Evolutionary conservation across 768 basidiomycete species (phyloP), one percentile per base, ranked within the genome.

Genomic region (Boletales sp.): DNA sequence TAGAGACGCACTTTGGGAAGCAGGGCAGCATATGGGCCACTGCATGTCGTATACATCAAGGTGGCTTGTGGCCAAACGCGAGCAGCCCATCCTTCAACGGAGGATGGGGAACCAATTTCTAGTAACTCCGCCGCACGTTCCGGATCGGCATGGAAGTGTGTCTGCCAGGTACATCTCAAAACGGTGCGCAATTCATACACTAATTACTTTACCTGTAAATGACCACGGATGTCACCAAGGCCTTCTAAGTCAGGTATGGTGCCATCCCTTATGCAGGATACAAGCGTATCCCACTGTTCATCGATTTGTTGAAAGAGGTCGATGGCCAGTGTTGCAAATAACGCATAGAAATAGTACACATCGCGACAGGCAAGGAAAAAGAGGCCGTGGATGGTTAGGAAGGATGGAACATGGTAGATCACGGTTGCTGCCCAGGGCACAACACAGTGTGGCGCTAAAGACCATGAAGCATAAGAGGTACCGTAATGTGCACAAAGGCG

Each of bases 331-430:
- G 53, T 50, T 19, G 46, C 37, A 9, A 60, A 58, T 1, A 47
- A 21, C 13, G 43, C 14, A 1, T 2, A 3, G 18, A 64, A 48
- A 5, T 1, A 18, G 1, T 17, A 14, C 11, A 65, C 1, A 5
- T 51, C 37, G 14, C 36, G 31, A 21, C 29, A 30, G 5, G 39
- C 29, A 8, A 64, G 51, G 30, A 50, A 56, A 43, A 64, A 63
- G 4, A 63, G 52, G 5, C 55, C 58, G n/a, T 62, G 56, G 5
- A 64, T 55, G 21, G 56, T 29, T 10, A 60, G 30, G 35, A 60
- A 62, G 1, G 63, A 53, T 6, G 54, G 58, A 40, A 56, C 35
- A 11, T 54, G 17, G 9, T 30, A 18, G 0, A 64, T 47, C 7
- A 47, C 37, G 12, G 58, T 50, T 6, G 54, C 58, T 3, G 58